phyloP scores from a whole-genome alignment of 768 basidiomycete genomes.

The Suillus luteus region DNA sequence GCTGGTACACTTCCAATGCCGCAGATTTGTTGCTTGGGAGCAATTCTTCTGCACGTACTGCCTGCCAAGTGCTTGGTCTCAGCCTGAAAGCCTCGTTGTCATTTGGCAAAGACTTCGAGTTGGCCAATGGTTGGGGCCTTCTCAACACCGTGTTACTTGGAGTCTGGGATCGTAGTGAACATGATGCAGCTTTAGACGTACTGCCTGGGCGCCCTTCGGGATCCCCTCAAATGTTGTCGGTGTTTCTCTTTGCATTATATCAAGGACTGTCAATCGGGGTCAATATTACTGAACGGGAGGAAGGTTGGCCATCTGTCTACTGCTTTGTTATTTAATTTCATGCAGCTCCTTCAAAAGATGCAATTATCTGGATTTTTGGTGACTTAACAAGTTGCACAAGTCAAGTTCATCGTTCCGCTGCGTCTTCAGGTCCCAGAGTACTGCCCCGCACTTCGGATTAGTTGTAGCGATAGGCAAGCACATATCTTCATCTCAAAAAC shows the following conservation, averaged over 20 bases:
- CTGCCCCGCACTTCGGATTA: constrained; percentile 67
- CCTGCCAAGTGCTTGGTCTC: constrained; percentile 58
- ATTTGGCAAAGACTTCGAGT: constrained; percentile 82
- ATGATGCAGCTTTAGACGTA: constrained; percentile 67
- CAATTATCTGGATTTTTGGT: constrained; percentile 48
- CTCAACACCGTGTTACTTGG: constrained; percentile 67
- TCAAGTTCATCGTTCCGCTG: constrained; percentile 67
- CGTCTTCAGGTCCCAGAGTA: constrained; percentile 71
- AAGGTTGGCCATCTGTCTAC: not conserved
- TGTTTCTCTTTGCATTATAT: constrained; percentile 6
- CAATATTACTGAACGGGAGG: not conserved
- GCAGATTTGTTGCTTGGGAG: constrained; percentile 70
- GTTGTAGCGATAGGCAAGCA: constrained; percentile 66
- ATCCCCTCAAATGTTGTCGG: constrained; percentile 3
- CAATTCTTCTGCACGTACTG: constrained; percentile 61
- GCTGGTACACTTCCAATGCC: constrained; percentile 73
- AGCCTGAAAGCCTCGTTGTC: constrained; percentile 55
- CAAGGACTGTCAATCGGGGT: not conserved
- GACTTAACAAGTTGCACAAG: constrained; percentile 69
- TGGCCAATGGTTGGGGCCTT: constrained; percentile 81
- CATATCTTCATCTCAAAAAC: constrained; percentile 66
- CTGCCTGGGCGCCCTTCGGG: constrained; percentile 48
- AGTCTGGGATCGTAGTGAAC: constrained; percentile 69
- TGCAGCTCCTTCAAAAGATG: constrained; percentile 26
- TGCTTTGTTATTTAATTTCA: not conserved